These are phyloP conservation scores for Coprinopsis strossmayeri DNA, from an alignment of 768 basidiomycete species.

Conservation along the genomic window DNA sequence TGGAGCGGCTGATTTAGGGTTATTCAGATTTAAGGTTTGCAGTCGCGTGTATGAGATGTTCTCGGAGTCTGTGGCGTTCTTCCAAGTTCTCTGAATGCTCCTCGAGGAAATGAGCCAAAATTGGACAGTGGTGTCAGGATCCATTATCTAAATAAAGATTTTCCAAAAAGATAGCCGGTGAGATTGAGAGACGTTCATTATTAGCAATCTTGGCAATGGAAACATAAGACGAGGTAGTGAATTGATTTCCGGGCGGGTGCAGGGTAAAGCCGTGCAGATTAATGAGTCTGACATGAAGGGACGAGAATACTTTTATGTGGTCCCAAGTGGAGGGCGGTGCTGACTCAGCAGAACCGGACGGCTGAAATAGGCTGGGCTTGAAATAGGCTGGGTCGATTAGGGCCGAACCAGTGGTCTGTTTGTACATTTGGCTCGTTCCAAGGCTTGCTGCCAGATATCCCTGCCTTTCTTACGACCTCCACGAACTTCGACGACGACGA, in stretches of 20 bases:
- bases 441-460: slow-evolving; percentile 16
- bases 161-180: no score
- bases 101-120: neutral
- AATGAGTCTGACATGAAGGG: no score
- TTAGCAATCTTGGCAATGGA: neutral
- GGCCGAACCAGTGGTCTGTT: slow-evolving; percentile 24
- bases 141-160: no score
- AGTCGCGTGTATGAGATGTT: neutral
- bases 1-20: neutral
- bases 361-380: slow-evolving; percentile 3
- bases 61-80: neutral
- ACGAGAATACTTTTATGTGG: no score
- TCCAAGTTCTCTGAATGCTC: neutral
- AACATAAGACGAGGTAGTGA: neutral
- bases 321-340: no score
- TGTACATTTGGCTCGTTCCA: slow-evolving; percentile 18
- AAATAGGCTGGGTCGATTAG: slow-evolving; percentile 29
- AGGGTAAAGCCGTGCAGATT: neutral
- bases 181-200: no score
- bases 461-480: slow-evolving; percentile 45
- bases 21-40: neutral
- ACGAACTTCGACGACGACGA: slow-evolving; percentile 60
- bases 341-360: no score
- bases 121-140: neutral
- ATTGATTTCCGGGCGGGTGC: neutral